Evolutionary conservation across 108 stramenopile genomes (phyloP).

Genomic region (Nitzschia palea): DNA sequence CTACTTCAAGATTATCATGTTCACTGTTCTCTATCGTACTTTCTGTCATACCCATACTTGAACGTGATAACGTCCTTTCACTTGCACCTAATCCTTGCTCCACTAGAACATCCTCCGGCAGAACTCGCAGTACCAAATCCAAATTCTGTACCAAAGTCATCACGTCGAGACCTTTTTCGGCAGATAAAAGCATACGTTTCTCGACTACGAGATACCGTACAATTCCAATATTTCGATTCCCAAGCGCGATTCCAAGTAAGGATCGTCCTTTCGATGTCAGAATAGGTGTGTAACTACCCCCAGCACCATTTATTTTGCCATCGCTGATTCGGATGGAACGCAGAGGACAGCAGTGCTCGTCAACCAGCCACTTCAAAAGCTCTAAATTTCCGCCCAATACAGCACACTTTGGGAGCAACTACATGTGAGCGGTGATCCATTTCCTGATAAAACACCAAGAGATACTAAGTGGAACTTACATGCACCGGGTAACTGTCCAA

Average conservation of each 20-base stretch:
- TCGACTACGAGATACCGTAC: slow-evolving; percentile 79
- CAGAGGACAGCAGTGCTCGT: slow-evolving; percentile 64
- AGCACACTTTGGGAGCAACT: no score
- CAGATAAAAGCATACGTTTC: slow-evolving; percentile 56
- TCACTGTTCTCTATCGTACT: neutral
- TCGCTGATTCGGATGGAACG: slow-evolving; percentile 41
- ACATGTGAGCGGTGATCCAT: no score
- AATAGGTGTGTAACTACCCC: slow-evolving; percentile 46
- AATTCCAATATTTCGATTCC: slow-evolving; percentile 55
- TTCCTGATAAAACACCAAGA: no score
- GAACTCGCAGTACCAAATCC: slow-evolving; percentile 39
- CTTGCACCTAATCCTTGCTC: slow-evolving; percentile 3
- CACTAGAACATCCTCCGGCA: slow-evolving; percentile 29
- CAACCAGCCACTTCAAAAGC: slow-evolving; percentile 63
- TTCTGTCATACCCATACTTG: neutral
- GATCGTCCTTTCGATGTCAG: slow-evolving; percentile 71
- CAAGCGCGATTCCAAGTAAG: slow-evolving; percentile 67
- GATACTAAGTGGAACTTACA: slow-evolving; percentile 28
- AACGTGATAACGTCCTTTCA: neutral
- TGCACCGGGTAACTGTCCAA: slow-evolving; percentile 45
- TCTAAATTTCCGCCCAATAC: slow-evolving; percentile 52
- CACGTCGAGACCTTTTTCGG: slow-evolving; percentile 55
- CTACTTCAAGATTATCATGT: neutral
- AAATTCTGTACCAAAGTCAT: slow-evolving; percentile 40
- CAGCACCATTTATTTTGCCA: slow-evolving; percentile 18